phyloP scores from a whole-genome alignment of 108 stramenopile genomes.

The Nitzschia sp. region DNA sequence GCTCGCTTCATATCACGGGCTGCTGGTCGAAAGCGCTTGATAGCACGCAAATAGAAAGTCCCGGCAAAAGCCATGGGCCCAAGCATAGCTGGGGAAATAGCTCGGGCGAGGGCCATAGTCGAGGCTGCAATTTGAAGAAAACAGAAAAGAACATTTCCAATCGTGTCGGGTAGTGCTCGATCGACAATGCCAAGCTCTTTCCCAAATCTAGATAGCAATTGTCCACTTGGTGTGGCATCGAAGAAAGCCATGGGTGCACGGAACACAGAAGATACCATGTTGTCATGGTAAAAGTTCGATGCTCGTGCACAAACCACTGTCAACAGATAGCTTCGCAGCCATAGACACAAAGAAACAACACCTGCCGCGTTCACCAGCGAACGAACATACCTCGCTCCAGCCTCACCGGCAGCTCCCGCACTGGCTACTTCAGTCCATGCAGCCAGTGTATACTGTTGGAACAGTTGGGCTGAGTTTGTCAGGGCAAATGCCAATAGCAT shows the following conservation, averaged over 20 bases:
- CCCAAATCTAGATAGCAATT: slow-evolving; percentile 87
- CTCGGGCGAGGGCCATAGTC: slow-evolving; percentile 53
- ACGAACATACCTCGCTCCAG: slow-evolving; percentile 53
- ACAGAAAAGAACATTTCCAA: slow-evolving; percentile 67
- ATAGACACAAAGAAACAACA: slow-evolving; percentile 66
- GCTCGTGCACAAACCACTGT: slow-evolving; percentile 71
- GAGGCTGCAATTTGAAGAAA: slow-evolving; percentile 68
- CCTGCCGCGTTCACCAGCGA: slow-evolving; percentile 67
- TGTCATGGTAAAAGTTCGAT: slow-evolving; percentile 57
- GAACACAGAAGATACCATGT: slow-evolving; percentile 81
- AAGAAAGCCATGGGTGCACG: slow-evolving; percentile 89
- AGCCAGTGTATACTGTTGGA: slow-evolving; percentile 78
- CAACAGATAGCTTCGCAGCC: slow-evolving; percentile 64
- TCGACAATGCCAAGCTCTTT: slow-evolving; percentile 83
- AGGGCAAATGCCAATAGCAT: slow-evolving; percentile 61
- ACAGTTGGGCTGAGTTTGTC: slow-evolving; percentile 74
- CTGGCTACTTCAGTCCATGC: slow-evolving; percentile 73
- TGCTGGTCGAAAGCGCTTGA: slow-evolving; percentile 65
- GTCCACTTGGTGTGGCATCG: slow-evolving; percentile 89
- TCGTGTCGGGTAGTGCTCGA: slow-evolving; percentile 66
- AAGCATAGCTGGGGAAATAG: slow-evolving; percentile 63
- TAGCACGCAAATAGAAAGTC: slow-evolving; percentile 52
- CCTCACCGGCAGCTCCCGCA: slow-evolving; percentile 43
- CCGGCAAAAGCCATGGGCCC: slow-evolving; percentile 52
- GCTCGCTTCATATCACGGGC: slow-evolving; percentile 83